A percentile compares a stretch with the other conserved stretches of the same genome.
Evolutionary conservation across 495 filamentous ascomycete species (phyloP).

Genomic region (Neurospora sp.): DNA sequence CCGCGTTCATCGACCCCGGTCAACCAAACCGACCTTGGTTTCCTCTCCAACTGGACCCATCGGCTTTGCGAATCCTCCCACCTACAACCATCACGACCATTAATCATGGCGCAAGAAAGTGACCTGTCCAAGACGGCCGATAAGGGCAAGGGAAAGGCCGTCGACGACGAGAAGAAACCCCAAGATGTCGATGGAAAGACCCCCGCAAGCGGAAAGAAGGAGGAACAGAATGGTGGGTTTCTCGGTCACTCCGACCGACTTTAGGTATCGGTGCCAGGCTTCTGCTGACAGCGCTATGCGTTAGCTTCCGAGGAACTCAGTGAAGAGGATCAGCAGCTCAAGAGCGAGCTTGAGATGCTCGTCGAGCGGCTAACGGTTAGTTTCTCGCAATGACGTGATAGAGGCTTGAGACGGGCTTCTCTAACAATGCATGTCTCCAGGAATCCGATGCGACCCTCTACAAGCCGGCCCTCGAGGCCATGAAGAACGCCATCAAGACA

Average conservation of each 20-base stretch:
- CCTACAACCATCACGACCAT: constrained; percentile 7
- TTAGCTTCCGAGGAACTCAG: constrained; percentile 65
- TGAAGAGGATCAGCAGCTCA: constrained; percentile 96
- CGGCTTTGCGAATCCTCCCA: neutral
- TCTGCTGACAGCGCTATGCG: constrained; percentile 15
- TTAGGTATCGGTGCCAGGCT: constrained; percentile 2
- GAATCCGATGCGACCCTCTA: constrained; percentile 83
- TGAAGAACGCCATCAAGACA: constrained; percentile 96
- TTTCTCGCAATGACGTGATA: neutral
- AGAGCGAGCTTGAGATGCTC: constrained; percentile 96
- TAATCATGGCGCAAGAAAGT: constrained; percentile 79
- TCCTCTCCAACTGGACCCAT: neutral
- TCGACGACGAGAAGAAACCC: constrained; percentile 50
- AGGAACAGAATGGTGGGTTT: constrained; percentile 42
- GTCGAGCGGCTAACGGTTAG: constrained; percentile 87
- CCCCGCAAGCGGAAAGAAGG: constrained; percentile 65
- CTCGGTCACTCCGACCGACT: constrained; percentile 6
- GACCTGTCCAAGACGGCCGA: constrained; percentile 73
- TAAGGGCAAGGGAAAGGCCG: constrained; percentile 92
- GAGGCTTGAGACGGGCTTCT: constrained; percentile 14
- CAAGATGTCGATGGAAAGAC: constrained; percentile 58
- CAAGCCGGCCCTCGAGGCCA: constrained; percentile 81
- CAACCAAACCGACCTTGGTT: neutral
- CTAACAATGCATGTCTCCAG: constrained; percentile 29
- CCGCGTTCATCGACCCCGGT: neutral